Conservation (phyloP, 345 rosid genomes). For the Carallia pectinifolia region DNA sequence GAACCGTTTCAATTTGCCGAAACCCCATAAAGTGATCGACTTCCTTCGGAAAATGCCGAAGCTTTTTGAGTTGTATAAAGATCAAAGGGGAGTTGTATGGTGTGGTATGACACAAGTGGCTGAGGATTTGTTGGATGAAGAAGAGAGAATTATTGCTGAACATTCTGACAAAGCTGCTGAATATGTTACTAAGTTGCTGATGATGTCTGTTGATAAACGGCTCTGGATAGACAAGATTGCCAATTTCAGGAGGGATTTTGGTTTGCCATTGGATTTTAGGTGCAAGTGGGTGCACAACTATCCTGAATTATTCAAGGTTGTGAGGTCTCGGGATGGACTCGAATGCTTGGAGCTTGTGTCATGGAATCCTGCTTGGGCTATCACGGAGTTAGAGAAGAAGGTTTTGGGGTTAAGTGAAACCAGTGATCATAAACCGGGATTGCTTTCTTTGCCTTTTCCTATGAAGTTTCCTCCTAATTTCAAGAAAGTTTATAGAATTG, state of each 20-base stretch:
- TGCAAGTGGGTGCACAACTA: conserved; percentile 61
- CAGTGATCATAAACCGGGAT: conserved; percentile 50
- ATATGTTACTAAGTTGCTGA: conserved; percentile 69
- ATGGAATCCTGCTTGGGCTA: conserved; percentile 84
- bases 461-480: conserved; percentile 70
- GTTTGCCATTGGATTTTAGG: conserved; percentile 75
- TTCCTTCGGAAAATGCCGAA: conserved; percentile 70
- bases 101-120: conserved; percentile 71
- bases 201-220: conserved; percentile 68
- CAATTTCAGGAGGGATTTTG: conserved; percentile 79
- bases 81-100: conserved; percentile 67
- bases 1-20: conserved; percentile 57
- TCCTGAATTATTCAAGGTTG: conserved; percentile 65
- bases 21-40: conserved; percentile 62
- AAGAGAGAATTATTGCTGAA: conserved; percentile 57
- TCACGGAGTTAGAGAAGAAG: conserved; percentile 79
- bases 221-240: conserved; percentile 66
- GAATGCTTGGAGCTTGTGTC: conserved; percentile 69
- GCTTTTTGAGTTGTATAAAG: conserved; percentile 74
- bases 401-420: conserved; percentile 37
- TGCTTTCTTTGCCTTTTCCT: conserved; percentile 72
- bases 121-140: conserved; percentile 61
- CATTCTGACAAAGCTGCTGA: conserved; percentile 67
- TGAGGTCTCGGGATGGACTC: conserved; percentile 37
- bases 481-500: conserved; percentile 70